These are phyloP conservation scores for Ophiostoma sp. DNA, from an alignment of 2,329 filamentous ascomycete species.

Conservation along the genomic window DNA sequence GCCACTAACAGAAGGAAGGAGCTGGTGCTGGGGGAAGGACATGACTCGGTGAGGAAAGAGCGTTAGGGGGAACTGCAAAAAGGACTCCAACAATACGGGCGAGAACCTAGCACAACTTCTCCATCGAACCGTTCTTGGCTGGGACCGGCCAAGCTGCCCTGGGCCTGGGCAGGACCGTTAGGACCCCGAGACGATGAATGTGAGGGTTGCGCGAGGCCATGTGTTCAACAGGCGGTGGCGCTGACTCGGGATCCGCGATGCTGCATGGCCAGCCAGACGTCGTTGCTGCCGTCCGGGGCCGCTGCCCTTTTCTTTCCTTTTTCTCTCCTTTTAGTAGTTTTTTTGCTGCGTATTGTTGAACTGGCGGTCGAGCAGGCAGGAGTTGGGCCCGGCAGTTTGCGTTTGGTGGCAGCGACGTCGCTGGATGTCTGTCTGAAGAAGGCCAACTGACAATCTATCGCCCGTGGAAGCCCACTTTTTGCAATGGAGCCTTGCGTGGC, in stretches of 20 bases:
- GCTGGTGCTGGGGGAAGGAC: not conserved
- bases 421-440: not conserved
- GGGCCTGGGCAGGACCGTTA: not conserved
- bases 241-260: not conserved
- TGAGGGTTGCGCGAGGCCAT: not conserved
- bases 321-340: not conserved
- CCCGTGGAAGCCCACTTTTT: constrained; percentile 4
- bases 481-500: constrained; percentile 5
- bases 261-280: not conserved
- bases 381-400: not conserved
- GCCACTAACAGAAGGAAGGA: not conserved
- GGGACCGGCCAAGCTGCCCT: not conserved
- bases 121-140: not conserved
- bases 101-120: not conserved
- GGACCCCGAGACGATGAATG: not conserved
- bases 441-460: not conserved
- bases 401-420: not conserved
- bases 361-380: not conserved
- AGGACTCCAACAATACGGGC: not conserved
- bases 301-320: not conserved
- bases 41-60: constrained; percentile 20
- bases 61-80: constrained; percentile 11
- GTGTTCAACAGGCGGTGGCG: not conserved
- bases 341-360: too few relatives aligned
- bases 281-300: not conserved